Evolutionary conservation across 2,329 filamentous ascomycete species (phyloP).

Genomic region (Dissoconium aciculare): DNA sequence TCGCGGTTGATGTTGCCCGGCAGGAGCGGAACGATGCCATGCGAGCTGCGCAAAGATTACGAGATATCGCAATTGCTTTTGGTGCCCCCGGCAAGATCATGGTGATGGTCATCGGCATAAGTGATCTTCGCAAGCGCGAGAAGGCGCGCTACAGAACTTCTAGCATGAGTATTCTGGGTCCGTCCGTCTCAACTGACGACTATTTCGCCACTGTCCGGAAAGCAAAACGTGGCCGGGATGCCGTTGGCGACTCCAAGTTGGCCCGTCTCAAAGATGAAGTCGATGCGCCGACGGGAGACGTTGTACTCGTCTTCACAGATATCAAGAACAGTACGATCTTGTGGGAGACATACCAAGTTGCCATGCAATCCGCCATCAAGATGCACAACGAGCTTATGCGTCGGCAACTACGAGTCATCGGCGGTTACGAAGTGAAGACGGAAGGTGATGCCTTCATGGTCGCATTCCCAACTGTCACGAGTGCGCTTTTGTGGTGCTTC

Average conservation of each 20-base stretch:
- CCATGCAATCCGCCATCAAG: conserved; percentile 94
- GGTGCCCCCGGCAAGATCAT: conserved; percentile 90
- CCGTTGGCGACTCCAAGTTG: conserved; percentile 67
- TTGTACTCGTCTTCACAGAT: conserved; percentile 93
- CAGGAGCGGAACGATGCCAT: conserved; percentile 81
- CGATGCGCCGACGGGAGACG: conserved; percentile 74
- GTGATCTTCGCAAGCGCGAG: conserved; percentile 76
- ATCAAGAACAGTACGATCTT: conserved; percentile 96
- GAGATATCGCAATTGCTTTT: conserved; percentile 90
- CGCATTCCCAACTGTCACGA: conserved; percentile 89
- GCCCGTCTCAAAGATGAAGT: conserved; percentile 80
- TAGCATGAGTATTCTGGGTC: conserved; percentile 74
- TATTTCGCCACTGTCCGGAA: conserved; percentile 50
- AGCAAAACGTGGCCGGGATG: conserved; percentile 43
- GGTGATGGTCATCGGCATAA: conserved; percentile 96
- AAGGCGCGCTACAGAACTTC: conserved; percentile 60
- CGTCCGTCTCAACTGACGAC: conserved; percentile 58
- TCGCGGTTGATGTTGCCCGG: conserved; percentile 81
- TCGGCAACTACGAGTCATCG: conserved; percentile 78
- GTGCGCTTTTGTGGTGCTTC: conserved; percentile 90
- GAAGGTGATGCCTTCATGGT: conserved; percentile 99
- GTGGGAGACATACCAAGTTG: conserved; percentile 88
- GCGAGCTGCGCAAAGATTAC: conserved; percentile 84
- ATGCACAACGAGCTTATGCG: conserved; percentile 96
- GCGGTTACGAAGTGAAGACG: conserved; percentile 97